Conservation (phyloP, 2,329 filamentous ascomycete genomes). For the Endothia cerciana region DNA sequence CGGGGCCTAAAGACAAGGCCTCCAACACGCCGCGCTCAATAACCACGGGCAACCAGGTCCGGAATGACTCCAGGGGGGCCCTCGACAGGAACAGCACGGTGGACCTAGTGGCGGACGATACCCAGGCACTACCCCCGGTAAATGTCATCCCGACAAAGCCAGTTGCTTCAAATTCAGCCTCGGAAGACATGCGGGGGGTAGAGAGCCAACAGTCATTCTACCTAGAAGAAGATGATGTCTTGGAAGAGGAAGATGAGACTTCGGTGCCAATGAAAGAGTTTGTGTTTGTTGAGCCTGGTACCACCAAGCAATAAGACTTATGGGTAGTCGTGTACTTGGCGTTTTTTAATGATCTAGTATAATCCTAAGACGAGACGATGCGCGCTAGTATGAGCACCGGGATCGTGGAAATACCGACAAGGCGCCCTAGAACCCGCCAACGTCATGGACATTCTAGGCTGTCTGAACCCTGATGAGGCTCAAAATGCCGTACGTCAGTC, state of each 20-base stretch:
- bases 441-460: slow-evolving; percentile 3
- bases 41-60: neutral
- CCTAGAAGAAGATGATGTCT: neutral
- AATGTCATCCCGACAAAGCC: neutral
- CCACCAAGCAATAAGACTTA: too few species aligned
- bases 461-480: slow-evolving; percentile 1
- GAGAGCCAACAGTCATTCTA: neutral
- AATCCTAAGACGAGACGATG: neutral
- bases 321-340: too few species aligned
- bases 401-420: neutral
- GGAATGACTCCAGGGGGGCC: neutral
- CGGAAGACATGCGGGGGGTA: too few species aligned
- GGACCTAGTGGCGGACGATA: neutral
- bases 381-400: neutral
- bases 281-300: too few species aligned
- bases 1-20: neutral
- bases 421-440: neutral
- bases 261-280: neutral
- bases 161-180: neutral
- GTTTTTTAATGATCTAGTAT: neutral
- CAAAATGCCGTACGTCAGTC: slow-evolving; percentile 4
- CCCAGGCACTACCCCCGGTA: too few species aligned
- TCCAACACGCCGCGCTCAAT: slow-evolving; percentile 1
- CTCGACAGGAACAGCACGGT: neutral
- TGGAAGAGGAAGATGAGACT: neutral